Evolutionary conservation across 306 rosid species (phyloP).

Genomic region (Neltuma alba): DNA sequence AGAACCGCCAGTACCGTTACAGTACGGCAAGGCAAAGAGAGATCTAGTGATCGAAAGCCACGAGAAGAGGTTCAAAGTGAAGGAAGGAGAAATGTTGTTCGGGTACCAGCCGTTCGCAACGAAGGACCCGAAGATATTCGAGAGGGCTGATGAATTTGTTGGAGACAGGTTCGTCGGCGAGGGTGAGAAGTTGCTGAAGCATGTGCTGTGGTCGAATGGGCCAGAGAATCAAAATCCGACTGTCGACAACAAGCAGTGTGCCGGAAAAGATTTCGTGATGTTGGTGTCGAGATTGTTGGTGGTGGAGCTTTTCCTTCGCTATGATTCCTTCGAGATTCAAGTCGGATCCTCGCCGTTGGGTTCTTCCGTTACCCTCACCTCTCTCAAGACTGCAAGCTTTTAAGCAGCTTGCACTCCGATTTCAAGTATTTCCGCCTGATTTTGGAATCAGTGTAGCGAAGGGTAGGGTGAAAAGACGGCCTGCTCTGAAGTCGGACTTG

Average conservation of each 20-base stretch:
- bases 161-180: no score
- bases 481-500: not conserved
- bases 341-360: conserved; percentile 69
- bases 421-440: not conserved
- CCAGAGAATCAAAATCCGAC: conserved; percentile 61
- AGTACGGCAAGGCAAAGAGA: no score
- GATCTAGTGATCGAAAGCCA: no score
- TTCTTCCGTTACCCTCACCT: conserved; percentile 64
- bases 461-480: not conserved
- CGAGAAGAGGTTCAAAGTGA: no score
- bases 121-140: no score
- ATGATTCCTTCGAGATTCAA: conserved; percentile 85
- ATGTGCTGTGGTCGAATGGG: conserved; percentile 93
- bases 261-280: conserved; percentile 72
- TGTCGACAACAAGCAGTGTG: conserved; percentile 74
- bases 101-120: no score
- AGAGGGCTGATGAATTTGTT: no score
- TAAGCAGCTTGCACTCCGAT: not conserved
- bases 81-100: no score
- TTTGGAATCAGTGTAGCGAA: not conserved
- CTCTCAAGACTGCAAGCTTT: conserved; percentile 79
- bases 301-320: conserved; percentile 73
- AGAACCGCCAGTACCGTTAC: conserved; percentile 34
- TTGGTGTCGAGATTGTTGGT: conserved; percentile 64
- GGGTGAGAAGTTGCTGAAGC: conserved; percentile 58